Conservation (phyloP, 2,329 filamentous ascomycete genomes). For the Fusarium papillatum region DNA sequence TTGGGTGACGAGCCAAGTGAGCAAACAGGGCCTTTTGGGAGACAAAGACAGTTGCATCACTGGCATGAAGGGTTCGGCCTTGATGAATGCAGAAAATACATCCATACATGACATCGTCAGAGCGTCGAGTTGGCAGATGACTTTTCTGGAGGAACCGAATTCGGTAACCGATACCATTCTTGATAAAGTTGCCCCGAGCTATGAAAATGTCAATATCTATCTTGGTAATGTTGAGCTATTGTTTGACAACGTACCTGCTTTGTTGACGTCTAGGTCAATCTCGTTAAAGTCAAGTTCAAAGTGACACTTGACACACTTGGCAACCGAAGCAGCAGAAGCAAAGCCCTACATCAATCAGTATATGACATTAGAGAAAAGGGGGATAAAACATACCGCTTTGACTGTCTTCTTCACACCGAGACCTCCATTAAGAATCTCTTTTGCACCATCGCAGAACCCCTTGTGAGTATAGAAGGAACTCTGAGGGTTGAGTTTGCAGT, state of each 20-base stretch:
- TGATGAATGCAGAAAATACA: slow-evolving; percentile 67
- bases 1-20: slow-evolving; percentile 66
- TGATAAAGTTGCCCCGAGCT: slow-evolving; percentile 63
- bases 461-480: slow-evolving; percentile 67
- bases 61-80: slow-evolving; percentile 64
- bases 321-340: slow-evolving; percentile 56
- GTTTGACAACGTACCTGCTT: slow-evolving; percentile 55
- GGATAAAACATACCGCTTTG: slow-evolving; percentile 56
- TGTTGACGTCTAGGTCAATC: slow-evolving; percentile 65
- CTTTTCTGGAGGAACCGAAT: slow-evolving; percentile 69
- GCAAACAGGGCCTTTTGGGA: slow-evolving; percentile 64
- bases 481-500: slow-evolving; percentile 57
- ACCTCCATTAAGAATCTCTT: slow-evolving; percentile 62
- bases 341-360: slow-evolving; percentile 52
- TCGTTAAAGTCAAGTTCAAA: slow-evolving; percentile 67
- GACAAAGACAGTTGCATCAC: slow-evolving; percentile 70
- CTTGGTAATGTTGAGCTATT: not conserved
- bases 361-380: not conserved
- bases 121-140: slow-evolving; percentile 62
- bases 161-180: slow-evolving; percentile 62
- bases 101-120: slow-evolving; percentile 67
- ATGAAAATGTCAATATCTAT: slow-evolving; percentile 28
- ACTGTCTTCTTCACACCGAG: slow-evolving; percentile 64
- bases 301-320: slow-evolving; percentile 65
- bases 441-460: slow-evolving; percentile 69